These are phyloP conservation scores for Solanum chilense DNA, from an alignment of 257 asterid genomes.

Conservation along the genomic window DNA sequence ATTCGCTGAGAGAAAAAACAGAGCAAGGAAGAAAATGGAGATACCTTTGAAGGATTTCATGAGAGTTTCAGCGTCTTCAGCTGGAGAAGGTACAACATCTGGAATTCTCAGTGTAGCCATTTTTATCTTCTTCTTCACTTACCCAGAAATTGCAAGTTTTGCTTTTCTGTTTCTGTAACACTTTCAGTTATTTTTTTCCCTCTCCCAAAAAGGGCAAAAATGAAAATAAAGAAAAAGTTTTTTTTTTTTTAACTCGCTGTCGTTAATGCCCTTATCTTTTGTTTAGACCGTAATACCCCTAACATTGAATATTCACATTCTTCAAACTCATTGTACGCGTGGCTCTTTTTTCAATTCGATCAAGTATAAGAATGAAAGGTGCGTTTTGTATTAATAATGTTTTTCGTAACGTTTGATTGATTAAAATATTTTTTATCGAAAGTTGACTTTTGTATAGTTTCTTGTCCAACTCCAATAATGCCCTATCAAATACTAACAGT, in stretches of 20 bases:
- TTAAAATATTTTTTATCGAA: too few relatives aligned
- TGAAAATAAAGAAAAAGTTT: not conserved
- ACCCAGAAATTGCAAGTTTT: not conserved
- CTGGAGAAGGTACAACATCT: slow-evolving; percentile 48
- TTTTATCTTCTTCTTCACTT: not conserved
- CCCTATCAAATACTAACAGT: too few relatives aligned
- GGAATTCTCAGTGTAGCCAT: slow-evolving; percentile 60
- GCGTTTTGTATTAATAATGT: too few relatives aligned
- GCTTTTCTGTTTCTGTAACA: not conserved
- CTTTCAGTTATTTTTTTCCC: not conserved
- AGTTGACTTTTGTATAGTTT: not conserved
- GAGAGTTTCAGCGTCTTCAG: slow-evolving; percentile 48
- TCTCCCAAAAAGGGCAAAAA: not conserved
- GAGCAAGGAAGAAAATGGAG: not conserved
- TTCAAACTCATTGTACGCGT: not conserved
- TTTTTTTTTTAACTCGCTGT: not conserved
- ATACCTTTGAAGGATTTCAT: slow-evolving; percentile 45
- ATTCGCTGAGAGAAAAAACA: not conserved
- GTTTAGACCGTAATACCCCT: not conserved
- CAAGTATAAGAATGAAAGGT: too few relatives aligned
- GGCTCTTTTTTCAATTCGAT: not conserved
- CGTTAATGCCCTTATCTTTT: not conserved
- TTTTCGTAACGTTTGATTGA: not conserved
- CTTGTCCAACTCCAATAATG: too few relatives aligned
- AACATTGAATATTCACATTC: not conserved